These are phyloP conservation scores for Pleurotus tuoliensis DNA, from an alignment of 768 basidiomycete species.

Conservation along the genomic window DNA sequence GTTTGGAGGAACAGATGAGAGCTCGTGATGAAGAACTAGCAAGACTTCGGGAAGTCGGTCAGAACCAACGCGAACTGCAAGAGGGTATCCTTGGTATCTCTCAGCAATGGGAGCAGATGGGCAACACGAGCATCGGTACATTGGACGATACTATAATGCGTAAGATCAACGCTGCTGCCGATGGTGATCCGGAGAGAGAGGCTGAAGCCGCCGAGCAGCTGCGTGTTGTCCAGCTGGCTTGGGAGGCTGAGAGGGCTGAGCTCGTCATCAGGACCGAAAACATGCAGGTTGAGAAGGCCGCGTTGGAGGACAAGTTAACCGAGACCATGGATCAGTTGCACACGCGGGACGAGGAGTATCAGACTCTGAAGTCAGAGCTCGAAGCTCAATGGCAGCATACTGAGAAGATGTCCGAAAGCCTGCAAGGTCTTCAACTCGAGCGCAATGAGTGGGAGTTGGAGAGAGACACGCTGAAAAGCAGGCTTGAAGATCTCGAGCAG, in stretches of 20 bases:
- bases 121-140: slow-evolving; percentile 37
- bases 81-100: slow-evolving; percentile 50
- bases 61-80: slow-evolving; percentile 49
- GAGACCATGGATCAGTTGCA: slow-evolving; percentile 34
- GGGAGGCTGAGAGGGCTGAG: slow-evolving; percentile 51
- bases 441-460: slow-evolving; percentile 33
- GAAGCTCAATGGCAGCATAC: slow-evolving; percentile 71
- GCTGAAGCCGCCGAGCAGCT: slow-evolving; percentile 38
- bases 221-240: slow-evolving; percentile 35
- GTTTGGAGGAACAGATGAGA: slow-evolving; percentile 44
- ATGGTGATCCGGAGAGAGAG: slow-evolving; percentile 27
- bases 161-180: slow-evolving; percentile 35
- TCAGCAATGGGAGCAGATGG: slow-evolving; percentile 60
- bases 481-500: slow-evolving; percentile 32
- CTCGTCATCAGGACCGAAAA: slow-evolving; percentile 36
- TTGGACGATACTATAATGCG: slow-evolving; percentile 42
- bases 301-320: slow-evolving; percentile 41
- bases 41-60: slow-evolving; percentile 46
- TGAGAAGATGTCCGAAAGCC: slow-evolving; percentile 49
- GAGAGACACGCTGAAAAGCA: slow-evolving; percentile 30
- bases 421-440: slow-evolving; percentile 34
- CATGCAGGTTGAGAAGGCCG: slow-evolving; percentile 39
- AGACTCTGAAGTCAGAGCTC: slow-evolving; percentile 54
- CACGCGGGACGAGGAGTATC: slow-evolving; percentile 40
- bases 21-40: slow-evolving; percentile 40